phyloP scores from a whole-genome alignment of 805 yeast species.

The Zygotorulaspora sp. region DNA sequence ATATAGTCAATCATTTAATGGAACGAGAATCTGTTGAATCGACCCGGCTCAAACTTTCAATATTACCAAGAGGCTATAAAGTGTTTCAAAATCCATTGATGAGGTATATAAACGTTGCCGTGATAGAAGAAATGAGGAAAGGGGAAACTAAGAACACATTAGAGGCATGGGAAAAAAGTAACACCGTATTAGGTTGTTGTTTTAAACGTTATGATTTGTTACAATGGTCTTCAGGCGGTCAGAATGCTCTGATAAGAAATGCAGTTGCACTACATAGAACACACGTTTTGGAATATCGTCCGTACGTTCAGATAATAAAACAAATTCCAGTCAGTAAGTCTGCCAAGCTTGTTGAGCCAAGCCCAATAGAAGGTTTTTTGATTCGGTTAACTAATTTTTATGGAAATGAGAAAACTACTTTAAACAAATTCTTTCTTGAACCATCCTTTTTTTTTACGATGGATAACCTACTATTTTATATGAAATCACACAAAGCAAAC shows the following conservation, averaged over 20 bases:
- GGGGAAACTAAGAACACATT: slow-evolving; percentile 28
- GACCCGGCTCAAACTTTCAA: slow-evolving; percentile 14
- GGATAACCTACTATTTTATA: slow-evolving; percentile 57
- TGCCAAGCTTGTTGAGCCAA: slow-evolving; percentile 48
- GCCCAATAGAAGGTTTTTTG: slow-evolving; percentile 78
- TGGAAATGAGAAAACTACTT: slow-evolving; percentile 38
- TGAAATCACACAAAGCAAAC: slow-evolving; percentile 48
- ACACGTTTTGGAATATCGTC: slow-evolving; percentile 60
- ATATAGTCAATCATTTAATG: slow-evolving; percentile 11
- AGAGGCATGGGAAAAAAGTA: slow-evolving; percentile 24
- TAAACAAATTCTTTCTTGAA: slow-evolving; percentile 44
- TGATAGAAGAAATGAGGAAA: slow-evolving; percentile 35
- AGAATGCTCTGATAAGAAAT: slow-evolving; percentile 40
- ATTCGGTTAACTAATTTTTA: slow-evolving; percentile 48
- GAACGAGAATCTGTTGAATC: slow-evolving; percentile 13
- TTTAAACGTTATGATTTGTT: slow-evolving; percentile 69
- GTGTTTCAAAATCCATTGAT: slow-evolving; percentile 24
- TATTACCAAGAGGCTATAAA: slow-evolving; percentile 21
- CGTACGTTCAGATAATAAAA: slow-evolving; percentile 40
- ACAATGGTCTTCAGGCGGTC: slow-evolving; percentile 58
- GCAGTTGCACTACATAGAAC: slow-evolving; percentile 42
- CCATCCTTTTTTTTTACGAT: slow-evolving; percentile 60
- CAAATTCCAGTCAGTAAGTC: slow-evolving; percentile 21
- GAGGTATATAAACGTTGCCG: slow-evolving; percentile 22
- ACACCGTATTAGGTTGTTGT: slow-evolving; percentile 46